Conservation (phyloP, 345 rosid species). For the Eutrema heterophyllum region DNA sequence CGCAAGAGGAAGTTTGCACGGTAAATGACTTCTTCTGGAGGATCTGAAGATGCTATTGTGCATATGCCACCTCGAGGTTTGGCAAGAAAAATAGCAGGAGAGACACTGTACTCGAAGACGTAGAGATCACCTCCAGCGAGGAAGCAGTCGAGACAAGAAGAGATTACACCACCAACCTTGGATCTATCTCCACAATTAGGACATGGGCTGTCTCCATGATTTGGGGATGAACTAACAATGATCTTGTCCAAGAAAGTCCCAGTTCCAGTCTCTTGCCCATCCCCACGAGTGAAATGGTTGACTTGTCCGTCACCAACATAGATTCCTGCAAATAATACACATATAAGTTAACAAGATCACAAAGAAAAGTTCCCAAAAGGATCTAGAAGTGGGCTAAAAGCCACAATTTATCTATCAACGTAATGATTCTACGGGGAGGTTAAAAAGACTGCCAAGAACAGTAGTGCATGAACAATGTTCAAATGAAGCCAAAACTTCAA, state of each 20-base stretch:
- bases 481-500: not conserved
- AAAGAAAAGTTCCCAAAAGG: not conserved
- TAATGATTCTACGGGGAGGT: not conserved
- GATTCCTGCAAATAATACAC: slow-evolving; percentile 45
- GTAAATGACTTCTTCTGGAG: slow-evolving; percentile 53
- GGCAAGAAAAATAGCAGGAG: slow-evolving; percentile 51
- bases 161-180: slow-evolving; percentile 50
- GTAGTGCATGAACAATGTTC: not conserved
- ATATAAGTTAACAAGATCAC: not conserved
- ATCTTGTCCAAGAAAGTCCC: slow-evolving; percentile 66
- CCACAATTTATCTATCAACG: not conserved
- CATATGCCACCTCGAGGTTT: slow-evolving; percentile 77
- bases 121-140: slow-evolving; percentile 62
- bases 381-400: not conserved
- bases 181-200: slow-evolving; percentile 55
- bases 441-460: not conserved
- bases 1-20: slow-evolving; percentile 64
- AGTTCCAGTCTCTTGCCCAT: slow-evolving; percentile 70
- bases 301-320: slow-evolving; percentile 70
- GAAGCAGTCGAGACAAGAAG: slow-evolving; percentile 76
- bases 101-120: slow-evolving; percentile 55
- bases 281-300: slow-evolving; percentile 79
- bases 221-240: slow-evolving; percentile 49
- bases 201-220: slow-evolving; percentile 47
- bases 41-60: slow-evolving; percentile 61